Base-by-base conservation (phyloP, 305 asterid species). In the Fraxinus nigra region DNA sequence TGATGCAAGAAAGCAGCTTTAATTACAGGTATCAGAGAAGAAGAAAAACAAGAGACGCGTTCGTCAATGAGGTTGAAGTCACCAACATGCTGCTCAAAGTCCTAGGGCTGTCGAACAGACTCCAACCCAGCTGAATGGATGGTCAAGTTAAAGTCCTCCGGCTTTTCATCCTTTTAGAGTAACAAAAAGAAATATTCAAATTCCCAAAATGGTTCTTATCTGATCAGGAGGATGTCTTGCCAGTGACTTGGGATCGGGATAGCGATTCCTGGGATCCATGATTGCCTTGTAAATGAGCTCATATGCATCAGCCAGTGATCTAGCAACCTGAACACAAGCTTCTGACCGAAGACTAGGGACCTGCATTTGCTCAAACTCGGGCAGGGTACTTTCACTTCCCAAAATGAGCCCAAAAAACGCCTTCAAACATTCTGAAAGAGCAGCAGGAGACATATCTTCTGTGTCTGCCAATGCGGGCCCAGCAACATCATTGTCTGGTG, bases 141-240 rank as follows among this genome's bases (percentile, higher is more conserved):
- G 54, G 51, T 35, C 65, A 56, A n/a, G 18, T 56, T 56, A 51
- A 51, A 51, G 63, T 51, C 22, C 22, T 51, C 24, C 3, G 24
- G 24, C 26, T n/a, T 56, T 56, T 56, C 65, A 56, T 56, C 22
- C 65, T n/a, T 56, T 56, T 18, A 20, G 72, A 61, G 69, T 59
- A 61, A 61, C 72, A 61, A 18, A 61, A 22, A 30, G 34, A 69
- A 30, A 5, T 13, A 6, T 81, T 89, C 88, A 95, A 79, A 95
- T 95, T 72, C 97, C 98, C 92, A 95, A 85, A 86, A 95, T 95
- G 87, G 98, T 95, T 85, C 97, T 86, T 80, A 94, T 93, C 87
- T 95, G 99, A 89, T 94, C 97, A 35, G 99, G 98, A 26, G 97
- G 97, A 83, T 95, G 99, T 86, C 99, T 93, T 22, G 92, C 98